Evolutionary conservation across 495 filamentous ascomycete species (phyloP).

Genomic region (Talaromyces ruber): DNA sequence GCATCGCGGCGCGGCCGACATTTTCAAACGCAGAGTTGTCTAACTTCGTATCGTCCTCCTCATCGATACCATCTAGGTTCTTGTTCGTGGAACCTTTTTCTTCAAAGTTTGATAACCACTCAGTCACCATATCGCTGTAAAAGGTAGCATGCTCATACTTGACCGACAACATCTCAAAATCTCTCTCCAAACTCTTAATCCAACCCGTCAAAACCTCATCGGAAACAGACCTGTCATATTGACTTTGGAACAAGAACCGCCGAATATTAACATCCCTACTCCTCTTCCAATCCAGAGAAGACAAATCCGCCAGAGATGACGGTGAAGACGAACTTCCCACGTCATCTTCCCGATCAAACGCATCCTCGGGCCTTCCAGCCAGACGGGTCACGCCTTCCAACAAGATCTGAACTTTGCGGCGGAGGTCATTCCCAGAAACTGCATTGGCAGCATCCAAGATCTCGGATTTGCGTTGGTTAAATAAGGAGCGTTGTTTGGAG

Average conservation of each 20-base stretch:
- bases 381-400: conserved; percentile 32
- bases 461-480: conserved; percentile 30
- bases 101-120: conserved; percentile 43
- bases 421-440: conserved; percentile 15
- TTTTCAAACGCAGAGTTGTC: conserved; percentile 19
- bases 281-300: conserved; percentile 7
- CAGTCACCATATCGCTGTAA: conserved; percentile 53
- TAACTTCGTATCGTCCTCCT: conserved; percentile 5
- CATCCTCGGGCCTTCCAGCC: conserved; percentile 26
- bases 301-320: neutral
- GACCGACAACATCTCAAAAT: conserved; percentile 40
- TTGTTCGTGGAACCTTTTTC: neutral
- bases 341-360: conserved; percentile 26
- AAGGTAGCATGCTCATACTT: conserved; percentile 54
- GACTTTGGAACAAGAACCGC: conserved; percentile 48
- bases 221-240: conserved; percentile 48
- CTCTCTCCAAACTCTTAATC: conserved; percentile 39
- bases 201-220: conserved; percentile 33
- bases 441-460: conserved; percentile 20
- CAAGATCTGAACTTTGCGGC: conserved; percentile 20
- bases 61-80: conserved; percentile 11
- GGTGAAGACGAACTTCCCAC: conserved; percentile 4
- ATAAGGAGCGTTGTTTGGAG: conserved; percentile 47
- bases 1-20: conserved; percentile 38
- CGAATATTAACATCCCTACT: conserved; percentile 28